These are phyloP conservation scores for Lactarius trivialis DNA, from an alignment of 768 basidiomycete genomes.

Conservation along the genomic window DNA sequence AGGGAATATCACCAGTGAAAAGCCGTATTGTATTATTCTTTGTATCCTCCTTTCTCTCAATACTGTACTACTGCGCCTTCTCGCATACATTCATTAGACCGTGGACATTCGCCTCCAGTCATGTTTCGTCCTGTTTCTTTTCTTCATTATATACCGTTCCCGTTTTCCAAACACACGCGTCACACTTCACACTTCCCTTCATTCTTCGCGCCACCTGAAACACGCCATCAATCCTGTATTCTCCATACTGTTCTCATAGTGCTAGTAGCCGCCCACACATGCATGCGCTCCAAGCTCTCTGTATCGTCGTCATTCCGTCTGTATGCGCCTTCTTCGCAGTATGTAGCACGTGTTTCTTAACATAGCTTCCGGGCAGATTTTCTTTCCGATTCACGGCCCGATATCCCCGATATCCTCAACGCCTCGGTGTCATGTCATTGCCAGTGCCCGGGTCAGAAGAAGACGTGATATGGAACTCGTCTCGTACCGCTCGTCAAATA, in stretches of 20 bases:
- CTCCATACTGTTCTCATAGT: neutral
- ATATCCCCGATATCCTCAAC: too few species aligned
- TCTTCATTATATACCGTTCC: neutral
- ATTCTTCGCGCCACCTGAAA: neutral
- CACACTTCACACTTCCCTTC: neutral
- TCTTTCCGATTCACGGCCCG: neutral
- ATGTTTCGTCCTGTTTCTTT: neutral
- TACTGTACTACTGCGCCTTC: neutral
- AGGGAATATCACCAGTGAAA: neutral
- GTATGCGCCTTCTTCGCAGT: neutral
- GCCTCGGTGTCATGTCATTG: neutral
- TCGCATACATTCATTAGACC: slow-evolving; percentile 3
- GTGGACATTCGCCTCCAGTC: neutral
- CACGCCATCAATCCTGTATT: neutral
- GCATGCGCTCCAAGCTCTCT: neutral
- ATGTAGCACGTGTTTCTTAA: neutral
- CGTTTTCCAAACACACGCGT: neutral
- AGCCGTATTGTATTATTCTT: neutral
- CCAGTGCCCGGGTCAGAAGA: neutral
- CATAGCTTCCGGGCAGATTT: too few species aligned
- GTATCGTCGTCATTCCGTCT: neutral
- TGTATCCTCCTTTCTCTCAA: neutral
- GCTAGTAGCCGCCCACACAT: neutral
- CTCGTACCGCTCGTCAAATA: slow-evolving; percentile 75
- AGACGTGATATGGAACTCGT: slow-evolving; percentile 77